A percentile compares a stretch with the other conserved stretches of the same genome.
Conservation (phyloP, 257 asterid genomes). For the Prunella vulgaris region DNA sequence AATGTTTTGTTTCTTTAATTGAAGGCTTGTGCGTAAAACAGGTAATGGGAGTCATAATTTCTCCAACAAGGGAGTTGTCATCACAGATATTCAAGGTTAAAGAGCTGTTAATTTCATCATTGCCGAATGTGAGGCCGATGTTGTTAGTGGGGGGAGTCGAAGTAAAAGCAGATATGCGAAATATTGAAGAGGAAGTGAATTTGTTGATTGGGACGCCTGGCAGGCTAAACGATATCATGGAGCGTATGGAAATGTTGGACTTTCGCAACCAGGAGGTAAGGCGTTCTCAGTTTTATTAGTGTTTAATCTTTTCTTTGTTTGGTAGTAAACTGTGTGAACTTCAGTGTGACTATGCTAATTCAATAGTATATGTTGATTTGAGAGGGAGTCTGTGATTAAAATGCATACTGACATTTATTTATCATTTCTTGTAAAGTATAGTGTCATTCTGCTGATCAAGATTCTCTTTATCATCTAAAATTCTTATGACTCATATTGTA, state of each 20-base stretch:
- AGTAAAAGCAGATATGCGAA: constrained; percentile 64
- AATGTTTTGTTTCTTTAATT: neutral
- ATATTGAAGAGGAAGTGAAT: constrained; percentile 78
- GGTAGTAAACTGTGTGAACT: too few relatives aligned
- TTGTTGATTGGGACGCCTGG: constrained; percentile 92
- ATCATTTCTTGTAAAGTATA: neutral
- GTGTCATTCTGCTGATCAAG: neutral
- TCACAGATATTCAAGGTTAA: constrained; percentile 91
- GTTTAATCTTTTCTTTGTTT: neutral
- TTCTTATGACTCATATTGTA: neutral
- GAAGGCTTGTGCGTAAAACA: constrained; percentile 23
- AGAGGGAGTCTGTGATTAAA: neutral
- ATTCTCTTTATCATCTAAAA: neutral
- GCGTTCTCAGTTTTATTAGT: neutral
- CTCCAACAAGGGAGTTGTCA: constrained; percentile 92
- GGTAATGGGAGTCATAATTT: constrained; percentile 80
- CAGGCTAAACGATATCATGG: constrained; percentile 81
- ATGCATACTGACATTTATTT: neutral
- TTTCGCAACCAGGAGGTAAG: constrained; percentile 82
- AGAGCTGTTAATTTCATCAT: constrained; percentile 72
- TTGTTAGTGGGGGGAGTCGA: constrained; percentile 85
- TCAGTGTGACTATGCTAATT: neutral
- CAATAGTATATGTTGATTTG: neutral
- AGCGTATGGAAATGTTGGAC: constrained; percentile 69
- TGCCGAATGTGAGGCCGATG: constrained; percentile 63